Evolutionary conservation across 768 basidiomycete species (phyloP).

Genomic region (Imleria badia): DNA sequence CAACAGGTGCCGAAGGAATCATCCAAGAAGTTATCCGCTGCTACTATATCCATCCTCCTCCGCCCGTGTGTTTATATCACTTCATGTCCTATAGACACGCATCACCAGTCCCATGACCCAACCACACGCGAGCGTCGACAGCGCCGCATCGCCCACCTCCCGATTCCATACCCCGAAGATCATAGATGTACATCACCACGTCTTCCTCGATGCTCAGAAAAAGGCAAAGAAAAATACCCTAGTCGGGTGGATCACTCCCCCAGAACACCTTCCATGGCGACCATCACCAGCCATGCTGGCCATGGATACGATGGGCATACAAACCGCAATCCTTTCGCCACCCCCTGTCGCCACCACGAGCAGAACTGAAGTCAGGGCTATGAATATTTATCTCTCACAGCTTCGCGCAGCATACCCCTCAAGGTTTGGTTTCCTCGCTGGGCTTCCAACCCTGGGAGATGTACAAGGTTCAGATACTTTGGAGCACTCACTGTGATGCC

Average conservation of each 20-base stretch:
- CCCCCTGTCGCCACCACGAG: conserved; percentile 54
- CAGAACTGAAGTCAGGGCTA: conserved; percentile 40
- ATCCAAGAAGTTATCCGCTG: conserved; percentile 9
- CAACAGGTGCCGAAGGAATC: conserved; percentile 10
- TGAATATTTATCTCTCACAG: conserved; percentile 48
- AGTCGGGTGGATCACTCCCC: conserved; percentile 62
- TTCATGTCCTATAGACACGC: background rate
- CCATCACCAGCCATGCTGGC: conserved; percentile 55
- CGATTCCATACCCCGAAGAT: conserved; percentile 8
- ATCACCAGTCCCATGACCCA: conserved; percentile 14
- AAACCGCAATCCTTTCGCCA: conserved; percentile 63
- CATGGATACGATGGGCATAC: conserved; percentile 61
- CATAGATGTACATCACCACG: conserved; percentile 79
- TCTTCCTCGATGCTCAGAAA: conserved; percentile 54
- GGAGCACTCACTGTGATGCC: background rate
- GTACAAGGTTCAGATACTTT: conserved; percentile 45
- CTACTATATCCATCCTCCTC: background rate
- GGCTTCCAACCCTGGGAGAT: conserved; percentile 61
- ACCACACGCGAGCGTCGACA: background rate
- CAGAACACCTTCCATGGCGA: conserved; percentile 65
- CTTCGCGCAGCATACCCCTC: conserved; percentile 49
- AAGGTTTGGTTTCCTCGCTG: conserved; percentile 72
- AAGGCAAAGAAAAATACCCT: conserved; percentile 45
- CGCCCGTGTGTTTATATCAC: background rate
- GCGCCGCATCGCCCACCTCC: background rate